Evolutionary conservation across 179 eudicot species (phyloP).

Genomic region (Beta corolliflora): DNA sequence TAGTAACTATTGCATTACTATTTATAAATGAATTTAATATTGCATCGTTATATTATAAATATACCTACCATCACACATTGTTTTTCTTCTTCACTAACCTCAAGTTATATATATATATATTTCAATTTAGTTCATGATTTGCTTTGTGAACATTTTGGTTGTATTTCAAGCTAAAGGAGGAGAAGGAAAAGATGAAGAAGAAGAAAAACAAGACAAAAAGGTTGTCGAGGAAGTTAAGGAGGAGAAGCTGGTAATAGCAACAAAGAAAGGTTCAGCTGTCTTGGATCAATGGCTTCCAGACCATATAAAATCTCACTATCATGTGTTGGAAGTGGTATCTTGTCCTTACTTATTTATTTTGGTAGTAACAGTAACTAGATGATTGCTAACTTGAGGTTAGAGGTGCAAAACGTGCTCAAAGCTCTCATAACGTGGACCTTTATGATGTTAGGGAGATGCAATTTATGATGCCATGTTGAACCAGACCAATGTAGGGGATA

Average conservation of each 20-base stretch:
- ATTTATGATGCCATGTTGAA: conserved; percentile 97
- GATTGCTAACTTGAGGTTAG: not conserved
- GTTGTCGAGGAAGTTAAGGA: conserved; percentile 34
- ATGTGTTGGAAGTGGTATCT: conserved; percentile 78
- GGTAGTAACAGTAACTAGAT: not conserved
- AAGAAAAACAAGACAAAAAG: conserved; percentile 24
- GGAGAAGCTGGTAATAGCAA: conserved; percentile 81
- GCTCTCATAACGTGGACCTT: conserved; percentile 8
- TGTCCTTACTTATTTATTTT: not conserved
- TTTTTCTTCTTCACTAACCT: not conserved
- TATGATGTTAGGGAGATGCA: conserved; percentile 61
- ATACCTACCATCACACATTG: not conserved
- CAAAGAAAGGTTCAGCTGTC: conserved; percentile 93
- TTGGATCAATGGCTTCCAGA: conserved; percentile 91
- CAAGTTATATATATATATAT: not conserved
- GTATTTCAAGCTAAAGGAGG: conserved; percentile 22
- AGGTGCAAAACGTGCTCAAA: not conserved
- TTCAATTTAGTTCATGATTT: not conserved
- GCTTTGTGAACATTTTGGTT: conserved; percentile 5
- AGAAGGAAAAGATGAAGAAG: conserved; percentile 24
- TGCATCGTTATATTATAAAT: not conserved
- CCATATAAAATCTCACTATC: conserved; percentile 67
- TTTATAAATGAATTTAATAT: not conserved
- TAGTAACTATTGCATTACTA: too few species aligned
- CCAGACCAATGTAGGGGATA: conserved; percentile 93